These are phyloP conservation scores for Rhododendron kiyosumense DNA, from an alignment of 148 eudicot species.

Conservation along the genomic window DNA sequence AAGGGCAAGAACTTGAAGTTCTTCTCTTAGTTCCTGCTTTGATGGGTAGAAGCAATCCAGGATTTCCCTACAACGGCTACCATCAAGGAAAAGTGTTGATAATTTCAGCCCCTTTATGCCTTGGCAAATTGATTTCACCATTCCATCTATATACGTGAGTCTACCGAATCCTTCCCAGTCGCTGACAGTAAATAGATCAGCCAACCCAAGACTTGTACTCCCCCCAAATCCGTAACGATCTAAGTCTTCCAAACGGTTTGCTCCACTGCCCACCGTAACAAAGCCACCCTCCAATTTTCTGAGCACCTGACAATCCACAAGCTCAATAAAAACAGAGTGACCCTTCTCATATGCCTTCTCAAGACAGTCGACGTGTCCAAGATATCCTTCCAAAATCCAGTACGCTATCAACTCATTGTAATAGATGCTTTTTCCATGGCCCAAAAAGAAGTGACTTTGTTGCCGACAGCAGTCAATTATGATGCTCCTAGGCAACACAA, in stretches of 20 bases:
- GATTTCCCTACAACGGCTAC: neutral
- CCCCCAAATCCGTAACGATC: constrained; percentile 2
- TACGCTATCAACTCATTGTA: constrained; percentile 33
- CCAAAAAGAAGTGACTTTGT: constrained; percentile 9
- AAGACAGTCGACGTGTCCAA: constrained; percentile 20
- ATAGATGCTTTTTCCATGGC: constrained; percentile 3
- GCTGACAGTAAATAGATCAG: constrained; percentile 3
- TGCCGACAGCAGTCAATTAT: constrained; percentile 9
- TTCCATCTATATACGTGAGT: constrained; percentile 11
- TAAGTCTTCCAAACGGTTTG: neutral
- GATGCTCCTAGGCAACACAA: neutral
- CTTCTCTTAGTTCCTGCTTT: neutral
- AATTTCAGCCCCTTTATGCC: neutral
- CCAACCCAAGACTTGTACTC: constrained; percentile 22
- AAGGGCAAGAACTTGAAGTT: constrained; percentile 17
- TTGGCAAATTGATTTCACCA: constrained; percentile 7
- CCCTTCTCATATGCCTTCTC: constrained; percentile 25
- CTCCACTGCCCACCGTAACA: constrained; percentile 8
- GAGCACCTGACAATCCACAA: constrained; percentile 23
- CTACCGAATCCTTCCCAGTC: constrained; percentile 21
- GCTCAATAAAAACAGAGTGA: constrained; percentile 23
- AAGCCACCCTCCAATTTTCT: constrained; percentile 23
- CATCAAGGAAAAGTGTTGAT: neutral
- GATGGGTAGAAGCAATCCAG: neutral
- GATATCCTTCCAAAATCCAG: constrained; percentile 40